A percentile compares a stretch with the other conserved stretches of the same genome.
These are phyloP conservation scores for Gossypium schwendimanii DNA, from an alignment of 441 rosid species.

Conservation along the genomic window DNA sequence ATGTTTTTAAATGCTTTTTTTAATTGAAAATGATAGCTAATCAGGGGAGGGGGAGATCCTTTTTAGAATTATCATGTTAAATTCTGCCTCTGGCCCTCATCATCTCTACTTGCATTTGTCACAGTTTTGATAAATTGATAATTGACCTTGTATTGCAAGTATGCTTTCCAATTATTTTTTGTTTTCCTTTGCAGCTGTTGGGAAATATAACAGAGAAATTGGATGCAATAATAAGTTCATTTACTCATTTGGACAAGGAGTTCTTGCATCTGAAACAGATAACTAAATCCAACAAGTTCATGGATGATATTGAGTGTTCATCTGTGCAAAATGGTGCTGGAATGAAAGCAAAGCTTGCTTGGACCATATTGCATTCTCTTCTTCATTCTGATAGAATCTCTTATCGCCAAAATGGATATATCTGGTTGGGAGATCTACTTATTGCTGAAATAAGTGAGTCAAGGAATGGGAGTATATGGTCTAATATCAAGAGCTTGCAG, in stretches of 20 bases:
- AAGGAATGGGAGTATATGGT: slow-evolving; percentile 57
- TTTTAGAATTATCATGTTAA: slow-evolving; percentile 6
- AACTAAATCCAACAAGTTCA: slow-evolving; percentile 66
- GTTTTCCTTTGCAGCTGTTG: slow-evolving; percentile 62
- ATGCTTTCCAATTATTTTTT: neutral
- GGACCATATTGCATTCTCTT: slow-evolving; percentile 95
- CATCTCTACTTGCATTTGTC: neutral
- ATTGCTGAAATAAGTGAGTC: slow-evolving; percentile 83
- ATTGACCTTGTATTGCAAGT: neutral
- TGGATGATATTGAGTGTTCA: slow-evolving; percentile 44
- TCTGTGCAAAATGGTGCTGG: slow-evolving; percentile 36
- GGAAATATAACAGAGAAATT: slow-evolving; percentile 71
- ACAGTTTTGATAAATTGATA: neutral
- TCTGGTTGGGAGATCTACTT: slow-evolving; percentile 93
- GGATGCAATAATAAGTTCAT: slow-evolving; percentile 70
- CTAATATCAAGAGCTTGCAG: slow-evolving; percentile 64
- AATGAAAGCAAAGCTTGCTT: slow-evolving; percentile 58
- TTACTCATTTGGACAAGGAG: slow-evolving; percentile 86
- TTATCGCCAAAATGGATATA: slow-evolving; percentile 81
- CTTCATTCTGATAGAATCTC: slow-evolving; percentile 87
- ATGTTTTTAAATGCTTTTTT: neutral
- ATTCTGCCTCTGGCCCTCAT: neutral
- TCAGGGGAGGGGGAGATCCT: neutral
- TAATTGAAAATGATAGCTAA: neutral
- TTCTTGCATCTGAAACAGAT: slow-evolving; percentile 73